Evolutionary conservation across 305 asterid species (phyloP).

Genomic region (Fraxinus angustifolia): DNA sequence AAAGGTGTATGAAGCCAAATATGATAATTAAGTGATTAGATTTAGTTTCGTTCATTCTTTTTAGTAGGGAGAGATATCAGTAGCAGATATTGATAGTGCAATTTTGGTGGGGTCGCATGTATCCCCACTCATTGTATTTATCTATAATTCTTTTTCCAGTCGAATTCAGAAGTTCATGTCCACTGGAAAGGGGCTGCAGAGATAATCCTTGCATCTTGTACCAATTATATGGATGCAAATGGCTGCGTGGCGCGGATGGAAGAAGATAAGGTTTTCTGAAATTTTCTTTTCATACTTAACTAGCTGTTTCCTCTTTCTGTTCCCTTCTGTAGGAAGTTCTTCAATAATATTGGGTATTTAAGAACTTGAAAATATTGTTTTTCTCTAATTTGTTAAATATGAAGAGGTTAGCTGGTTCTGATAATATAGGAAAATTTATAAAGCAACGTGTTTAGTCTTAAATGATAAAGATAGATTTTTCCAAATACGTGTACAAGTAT

Average conservation of each 20-base stretch:
- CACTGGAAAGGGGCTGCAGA: constrained; percentile 99
- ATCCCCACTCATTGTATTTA: not conserved
- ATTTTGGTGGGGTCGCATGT: not conserved
- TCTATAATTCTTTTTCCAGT: constrained; percentile 37
- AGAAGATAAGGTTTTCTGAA: constrained; percentile 55
- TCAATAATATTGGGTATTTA: not conserved
- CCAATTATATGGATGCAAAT: constrained; percentile 63
- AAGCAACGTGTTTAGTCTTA: not conserved
- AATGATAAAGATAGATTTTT: not conserved
- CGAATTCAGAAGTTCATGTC: constrained; percentile 58
- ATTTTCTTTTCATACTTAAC: not conserved
- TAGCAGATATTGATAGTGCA: constrained; percentile 6
- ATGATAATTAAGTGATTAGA: not conserved
- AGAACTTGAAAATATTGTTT: not conserved
- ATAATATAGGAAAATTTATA: not conserved
- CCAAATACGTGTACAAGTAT: not conserved
- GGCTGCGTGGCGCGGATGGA: constrained; percentile 51
- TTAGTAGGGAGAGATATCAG: not conserved
- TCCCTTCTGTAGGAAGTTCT: not conserved
- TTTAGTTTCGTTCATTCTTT: not conserved
- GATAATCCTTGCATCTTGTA: constrained; percentile 72
- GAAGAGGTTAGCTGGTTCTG: constrained; percentile 2
- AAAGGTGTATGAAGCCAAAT: not conserved
- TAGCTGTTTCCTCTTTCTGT: constrained; percentile 9
- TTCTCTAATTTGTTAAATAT: not conserved